These are phyloP conservation scores for Capsella bursapastoris DNA, from an alignment of 345 rosid genomes.

Conservation along the genomic window DNA sequence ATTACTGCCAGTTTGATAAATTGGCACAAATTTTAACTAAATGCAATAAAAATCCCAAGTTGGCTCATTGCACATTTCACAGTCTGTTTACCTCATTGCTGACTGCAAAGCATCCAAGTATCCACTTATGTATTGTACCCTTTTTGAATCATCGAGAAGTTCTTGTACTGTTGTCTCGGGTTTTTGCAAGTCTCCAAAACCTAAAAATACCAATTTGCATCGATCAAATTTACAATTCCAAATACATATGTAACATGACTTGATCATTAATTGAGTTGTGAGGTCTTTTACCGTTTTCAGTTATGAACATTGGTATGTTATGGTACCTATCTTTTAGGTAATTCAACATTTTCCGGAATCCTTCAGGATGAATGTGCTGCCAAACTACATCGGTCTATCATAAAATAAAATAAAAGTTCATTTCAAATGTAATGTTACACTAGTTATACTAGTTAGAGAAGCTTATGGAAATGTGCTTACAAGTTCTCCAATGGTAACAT, in stretches of 20 bases:
- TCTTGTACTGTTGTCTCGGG: slow-evolving; percentile 28
- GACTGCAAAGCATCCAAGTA: slow-evolving; percentile 52
- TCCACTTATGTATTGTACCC: slow-evolving; percentile 61
- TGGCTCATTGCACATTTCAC: background rate
- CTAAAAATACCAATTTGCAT: slow-evolving; percentile 31
- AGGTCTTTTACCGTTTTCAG: slow-evolving; percentile 60
- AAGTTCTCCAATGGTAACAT: slow-evolving; percentile 55
- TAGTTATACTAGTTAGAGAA: background rate
- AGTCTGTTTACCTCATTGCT: slow-evolving; percentile 58
- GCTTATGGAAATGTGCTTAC: slow-evolving; percentile 44
- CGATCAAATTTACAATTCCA: background rate
- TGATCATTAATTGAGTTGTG: background rate
- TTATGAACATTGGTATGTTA: slow-evolving; percentile 61
- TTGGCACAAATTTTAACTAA: too few relatives aligned
- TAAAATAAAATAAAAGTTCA: background rate
- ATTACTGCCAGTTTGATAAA: slow-evolving; percentile 1
- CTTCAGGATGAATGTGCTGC: slow-evolving; percentile 55
- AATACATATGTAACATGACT: background rate
- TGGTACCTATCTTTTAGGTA: slow-evolving; percentile 57
- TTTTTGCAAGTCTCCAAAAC: slow-evolving; percentile 52
- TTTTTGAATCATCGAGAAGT: slow-evolving; percentile 53
- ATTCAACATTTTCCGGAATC: slow-evolving; percentile 52
- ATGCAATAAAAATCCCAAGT: background rate
- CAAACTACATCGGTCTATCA: slow-evolving; percentile 62
- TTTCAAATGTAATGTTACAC: background rate